Conservation (phyloP, 2,329 filamentous ascomycete species). For the Parastagonospora avenae region DNA sequence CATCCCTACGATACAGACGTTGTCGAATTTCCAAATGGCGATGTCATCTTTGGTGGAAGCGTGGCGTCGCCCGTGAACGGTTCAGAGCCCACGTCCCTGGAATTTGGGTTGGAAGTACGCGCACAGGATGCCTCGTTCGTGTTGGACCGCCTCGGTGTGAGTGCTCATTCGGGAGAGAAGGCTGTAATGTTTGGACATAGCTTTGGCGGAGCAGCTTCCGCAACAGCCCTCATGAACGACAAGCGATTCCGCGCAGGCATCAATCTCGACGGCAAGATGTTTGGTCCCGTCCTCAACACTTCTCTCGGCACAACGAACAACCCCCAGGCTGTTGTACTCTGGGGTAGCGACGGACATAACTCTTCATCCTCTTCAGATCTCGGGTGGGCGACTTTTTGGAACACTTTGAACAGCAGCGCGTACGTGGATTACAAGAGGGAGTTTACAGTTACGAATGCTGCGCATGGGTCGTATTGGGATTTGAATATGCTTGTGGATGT, state of each 20-base stretch:
- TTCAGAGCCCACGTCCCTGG: slow-evolving; percentile 11
- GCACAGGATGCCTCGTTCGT: slow-evolving; percentile 19
- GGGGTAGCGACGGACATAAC: slow-evolving; percentile 12
- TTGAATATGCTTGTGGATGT: slow-evolving; percentile 15
- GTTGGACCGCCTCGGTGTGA: slow-evolving; percentile 7
- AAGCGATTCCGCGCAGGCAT: slow-evolving; percentile 29
- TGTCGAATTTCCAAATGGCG: slow-evolving; percentile 54
- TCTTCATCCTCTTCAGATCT: slow-evolving; percentile 1
- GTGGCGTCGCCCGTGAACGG: slow-evolving; percentile 10
- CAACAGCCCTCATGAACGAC: slow-evolving; percentile 29
- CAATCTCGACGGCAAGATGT: slow-evolving; percentile 39
- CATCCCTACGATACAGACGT: slow-evolving; percentile 54
- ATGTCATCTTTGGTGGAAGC: slow-evolving; percentile 14
- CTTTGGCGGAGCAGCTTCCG: slow-evolving; percentile 36
- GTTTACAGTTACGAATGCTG: slow-evolving; percentile 11
- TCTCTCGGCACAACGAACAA: slow-evolving; percentile 2
- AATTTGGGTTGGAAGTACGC: slow-evolving; percentile 17
- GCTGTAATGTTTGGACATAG: slow-evolving; percentile 36
- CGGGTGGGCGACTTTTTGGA: slow-evolving; percentile 15
- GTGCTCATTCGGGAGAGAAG: not conserved
- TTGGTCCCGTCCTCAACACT: slow-evolving; percentile 11
- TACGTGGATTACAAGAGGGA: slow-evolving; percentile 14
- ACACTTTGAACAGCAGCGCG: not conserved
- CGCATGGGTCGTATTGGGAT: slow-evolving; percentile 21
- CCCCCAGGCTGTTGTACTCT: slow-evolving; percentile 11